phyloP scores from a whole-genome alignment of 1,284 basidiomycete genomes.

The Trametes hirsuta region DNA sequence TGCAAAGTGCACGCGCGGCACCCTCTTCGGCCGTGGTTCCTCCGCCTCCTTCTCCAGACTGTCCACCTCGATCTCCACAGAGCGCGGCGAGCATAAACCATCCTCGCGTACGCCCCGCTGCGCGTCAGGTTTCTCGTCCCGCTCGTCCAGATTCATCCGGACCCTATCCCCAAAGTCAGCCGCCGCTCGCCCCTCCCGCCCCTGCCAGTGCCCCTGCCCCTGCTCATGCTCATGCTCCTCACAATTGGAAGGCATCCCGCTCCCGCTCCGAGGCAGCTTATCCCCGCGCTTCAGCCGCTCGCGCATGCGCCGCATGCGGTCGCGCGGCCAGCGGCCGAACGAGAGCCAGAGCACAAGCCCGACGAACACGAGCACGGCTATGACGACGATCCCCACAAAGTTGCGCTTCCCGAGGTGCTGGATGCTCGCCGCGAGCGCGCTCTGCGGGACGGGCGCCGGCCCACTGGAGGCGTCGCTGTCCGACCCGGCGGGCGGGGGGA shows the following conservation, averaged over 20 bases:
- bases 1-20: constrained; percentile 13
- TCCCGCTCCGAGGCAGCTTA: neutral
- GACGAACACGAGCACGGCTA: constrained; percentile 31
- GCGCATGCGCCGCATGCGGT: constrained; percentile 16
- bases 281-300: constrained; percentile 4
- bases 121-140: neutral
- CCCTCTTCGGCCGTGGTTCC: neutral
- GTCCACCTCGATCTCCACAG: constrained; percentile 10
- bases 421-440: constrained; percentile 10
- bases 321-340: constrained; percentile 33
- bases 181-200: neutral
- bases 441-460: neutral
- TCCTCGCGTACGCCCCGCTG: neutral
- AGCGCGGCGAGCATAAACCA: neutral
- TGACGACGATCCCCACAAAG: constrained; percentile 36
- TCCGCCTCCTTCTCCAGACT: constrained; percentile 3
- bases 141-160: neutral
- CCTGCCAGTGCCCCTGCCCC: neutral
- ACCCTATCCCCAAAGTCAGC: neutral
- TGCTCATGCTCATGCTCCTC: neutral
- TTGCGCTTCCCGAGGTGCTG: constrained; percentile 27
- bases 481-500: neutral
- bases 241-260: neutral
- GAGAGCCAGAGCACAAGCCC: constrained; percentile 34
- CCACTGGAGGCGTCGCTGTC: neutral